Evolutionary conservation across 2,329 filamentous ascomycete species (phyloP).

Genomic region (Blumeria graminis): DNA sequence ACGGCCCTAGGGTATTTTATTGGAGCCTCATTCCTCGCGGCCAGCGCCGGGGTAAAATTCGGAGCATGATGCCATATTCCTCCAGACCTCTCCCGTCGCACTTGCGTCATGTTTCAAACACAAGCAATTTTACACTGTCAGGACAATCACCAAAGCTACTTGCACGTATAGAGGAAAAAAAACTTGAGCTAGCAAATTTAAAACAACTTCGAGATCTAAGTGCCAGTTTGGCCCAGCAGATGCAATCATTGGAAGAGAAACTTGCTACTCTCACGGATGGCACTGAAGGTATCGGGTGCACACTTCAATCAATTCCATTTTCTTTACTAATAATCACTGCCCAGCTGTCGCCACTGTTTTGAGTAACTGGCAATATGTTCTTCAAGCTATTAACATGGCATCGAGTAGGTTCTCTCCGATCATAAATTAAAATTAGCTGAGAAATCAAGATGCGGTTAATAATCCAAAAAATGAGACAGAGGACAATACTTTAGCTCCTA

Average conservation of each 20-base stretch:
- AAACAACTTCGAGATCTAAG: conserved; percentile 58
- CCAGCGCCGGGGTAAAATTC: no score
- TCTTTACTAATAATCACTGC: neutral
- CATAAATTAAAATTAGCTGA: no score
- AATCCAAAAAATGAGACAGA: neutral
- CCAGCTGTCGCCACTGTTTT: conserved; percentile 63
- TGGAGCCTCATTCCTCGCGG: no score
- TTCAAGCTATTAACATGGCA: conserved; percentile 68
- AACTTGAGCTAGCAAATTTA: conserved; percentile 55
- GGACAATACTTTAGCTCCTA: conserved; percentile 2
- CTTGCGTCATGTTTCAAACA: conserved; percentile 36
- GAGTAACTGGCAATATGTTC: conserved; percentile 70
- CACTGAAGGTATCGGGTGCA: conserved; percentile 39
- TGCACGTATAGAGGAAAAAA: conserved; percentile 65
- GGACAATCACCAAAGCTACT: conserved; percentile 47
- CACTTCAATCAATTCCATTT: neutral
- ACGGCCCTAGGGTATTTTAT: no score
- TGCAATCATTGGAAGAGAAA: conserved; percentile 61
- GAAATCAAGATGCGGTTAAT: no score
- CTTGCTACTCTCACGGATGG: conserved; percentile 55
- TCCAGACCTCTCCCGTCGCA: conserved; percentile 38
- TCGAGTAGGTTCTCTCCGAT: conserved; percentile 33
- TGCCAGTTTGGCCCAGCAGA: conserved; percentile 53
- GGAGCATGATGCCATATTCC: conserved; percentile 27
- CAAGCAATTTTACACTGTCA: conserved; percentile 21